A percentile compares a stretch with the other conserved stretches of the same genome.
These are phyloP conservation scores for Selenicereus undatus DNA, from an alignment of 148 eudicot genomes.

Conservation along the genomic window DNA sequence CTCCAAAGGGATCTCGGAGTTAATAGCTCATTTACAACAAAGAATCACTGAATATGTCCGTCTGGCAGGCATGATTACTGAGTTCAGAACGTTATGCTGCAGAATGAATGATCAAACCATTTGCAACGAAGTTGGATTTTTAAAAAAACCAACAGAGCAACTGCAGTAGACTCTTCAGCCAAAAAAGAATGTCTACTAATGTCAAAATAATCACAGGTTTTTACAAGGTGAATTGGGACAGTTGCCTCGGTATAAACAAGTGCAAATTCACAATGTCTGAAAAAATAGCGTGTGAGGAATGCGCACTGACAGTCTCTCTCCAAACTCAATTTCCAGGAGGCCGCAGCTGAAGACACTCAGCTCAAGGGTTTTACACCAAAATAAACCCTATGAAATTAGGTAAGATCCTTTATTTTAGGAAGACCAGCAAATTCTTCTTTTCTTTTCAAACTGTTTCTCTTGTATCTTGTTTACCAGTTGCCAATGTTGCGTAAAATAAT, in stretches of 20 bases:
- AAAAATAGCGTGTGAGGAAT: background rate
- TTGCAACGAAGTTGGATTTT: background rate
- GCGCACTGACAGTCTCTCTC: background rate
- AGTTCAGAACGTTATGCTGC: background rate
- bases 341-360: background rate
- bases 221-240: slow-evolving; percentile 7
- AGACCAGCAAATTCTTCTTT: background rate
- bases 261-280: background rate
- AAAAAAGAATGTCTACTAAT: background rate
- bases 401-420: background rate
- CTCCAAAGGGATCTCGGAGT: background rate
- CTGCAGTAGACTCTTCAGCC: too few relatives aligned
- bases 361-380: slow-evolving; percentile 9
- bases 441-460: too few relatives aligned
- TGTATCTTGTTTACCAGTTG: background rate
- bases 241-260: background rate
- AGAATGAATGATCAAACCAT: background rate
- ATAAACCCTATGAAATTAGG: slow-evolving; percentile 2
- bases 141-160: too few relatives aligned
- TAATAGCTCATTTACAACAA: background rate
- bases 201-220: background rate
- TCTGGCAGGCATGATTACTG: too few relatives aligned
- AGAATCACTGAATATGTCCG: background rate
- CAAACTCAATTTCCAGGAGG: background rate
- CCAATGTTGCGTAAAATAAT: background rate